Percentiles rank a stretch among this genome's conserved stretches.
phyloP scores from a whole-genome alignment of 2,329 filamentous ascomycete genomes.

The Colletotrichum noveboracense region DNA sequence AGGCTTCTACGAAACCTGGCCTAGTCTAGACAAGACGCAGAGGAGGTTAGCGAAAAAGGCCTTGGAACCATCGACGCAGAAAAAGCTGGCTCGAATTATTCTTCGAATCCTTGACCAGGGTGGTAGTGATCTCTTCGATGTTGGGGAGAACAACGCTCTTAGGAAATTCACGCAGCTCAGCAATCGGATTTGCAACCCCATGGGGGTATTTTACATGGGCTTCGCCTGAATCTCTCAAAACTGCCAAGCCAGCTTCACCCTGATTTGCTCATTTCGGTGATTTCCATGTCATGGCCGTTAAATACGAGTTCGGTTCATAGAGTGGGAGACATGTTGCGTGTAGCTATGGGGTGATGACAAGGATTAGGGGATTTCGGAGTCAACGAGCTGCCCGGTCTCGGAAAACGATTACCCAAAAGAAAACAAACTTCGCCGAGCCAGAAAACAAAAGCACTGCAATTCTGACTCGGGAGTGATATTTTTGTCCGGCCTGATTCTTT shows the following conservation, averaged over 20 bases:
- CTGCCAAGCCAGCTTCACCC: background rate
- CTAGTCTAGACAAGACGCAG: background rate
- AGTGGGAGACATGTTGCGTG: background rate
- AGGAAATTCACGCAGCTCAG: background rate
- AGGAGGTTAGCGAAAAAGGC: background rate
- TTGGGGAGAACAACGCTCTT: background rate
- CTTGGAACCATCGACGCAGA: background rate
- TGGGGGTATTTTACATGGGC: background rate
- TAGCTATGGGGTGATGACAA: background rate
- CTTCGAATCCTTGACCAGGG: fast-evolving
- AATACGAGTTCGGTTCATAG: background rate
- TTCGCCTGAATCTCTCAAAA: background rate
- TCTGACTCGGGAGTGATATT: no score
- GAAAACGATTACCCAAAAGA: background rate
- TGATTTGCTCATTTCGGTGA: background rate
- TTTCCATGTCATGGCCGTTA: background rate
- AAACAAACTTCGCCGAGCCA: background rate
- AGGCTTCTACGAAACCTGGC: background rate
- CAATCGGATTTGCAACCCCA: fast-evolving
- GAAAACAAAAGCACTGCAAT: no score
- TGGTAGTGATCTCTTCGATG: background rate
- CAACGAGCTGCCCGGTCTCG: background rate
- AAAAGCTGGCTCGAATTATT: background rate
- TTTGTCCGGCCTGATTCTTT: no score
- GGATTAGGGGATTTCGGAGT: background rate